These are phyloP conservation scores for Nidularia pulvinata DNA, from an alignment of 768 basidiomycete genomes.

Conservation along the genomic window DNA sequence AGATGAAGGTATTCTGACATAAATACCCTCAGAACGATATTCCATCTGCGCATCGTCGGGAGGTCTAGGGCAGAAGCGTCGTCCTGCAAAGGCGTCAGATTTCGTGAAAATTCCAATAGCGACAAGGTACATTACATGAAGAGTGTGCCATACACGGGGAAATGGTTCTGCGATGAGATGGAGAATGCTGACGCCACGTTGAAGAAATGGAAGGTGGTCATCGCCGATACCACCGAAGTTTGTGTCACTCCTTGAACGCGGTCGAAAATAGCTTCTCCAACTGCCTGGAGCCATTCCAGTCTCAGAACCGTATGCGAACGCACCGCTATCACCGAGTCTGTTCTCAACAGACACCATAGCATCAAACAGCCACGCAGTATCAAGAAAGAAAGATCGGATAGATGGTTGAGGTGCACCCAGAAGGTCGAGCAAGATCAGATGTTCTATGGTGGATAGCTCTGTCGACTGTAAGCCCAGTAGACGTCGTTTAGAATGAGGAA, in stretches of 20 bases:
- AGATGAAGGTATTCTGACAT: conserved; percentile 88
- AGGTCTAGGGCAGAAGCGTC: conserved; percentile 86
- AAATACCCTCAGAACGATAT: conserved; percentile 84
- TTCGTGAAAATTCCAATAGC: neutral
- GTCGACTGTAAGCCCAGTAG: conserved; percentile 54
- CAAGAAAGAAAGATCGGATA: conserved; percentile 80
- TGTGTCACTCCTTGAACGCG: conserved; percentile 34
- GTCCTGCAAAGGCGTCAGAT: conserved; percentile 52
- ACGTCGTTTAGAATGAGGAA: conserved; percentile 58
- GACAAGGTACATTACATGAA: conserved; percentile 46
- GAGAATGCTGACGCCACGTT: conserved; percentile 80
- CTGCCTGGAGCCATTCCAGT: conserved; percentile 30
- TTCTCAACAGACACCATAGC: conserved; percentile 70
- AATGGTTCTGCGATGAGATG: conserved; percentile 93
- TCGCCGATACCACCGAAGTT: conserved; percentile 75
- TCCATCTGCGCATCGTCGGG: conserved; percentile 89
- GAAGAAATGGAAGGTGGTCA: conserved; percentile 92
- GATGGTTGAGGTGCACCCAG: conserved; percentile 76
- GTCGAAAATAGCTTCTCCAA: conserved; percentile 69
- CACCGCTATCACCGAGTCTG: conserved; percentile 64
- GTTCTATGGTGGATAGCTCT: conserved; percentile 80
- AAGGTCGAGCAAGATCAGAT: conserved; percentile 91
- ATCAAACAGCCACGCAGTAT: conserved; percentile 95
- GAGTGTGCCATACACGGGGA: conserved; percentile 87
- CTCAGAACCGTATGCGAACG: conserved; percentile 50